Evolutionary conservation across 2,329 filamentous ascomycete genomes (phyloP).

Genomic region (Akanthomyces dipterigenus): DNA sequence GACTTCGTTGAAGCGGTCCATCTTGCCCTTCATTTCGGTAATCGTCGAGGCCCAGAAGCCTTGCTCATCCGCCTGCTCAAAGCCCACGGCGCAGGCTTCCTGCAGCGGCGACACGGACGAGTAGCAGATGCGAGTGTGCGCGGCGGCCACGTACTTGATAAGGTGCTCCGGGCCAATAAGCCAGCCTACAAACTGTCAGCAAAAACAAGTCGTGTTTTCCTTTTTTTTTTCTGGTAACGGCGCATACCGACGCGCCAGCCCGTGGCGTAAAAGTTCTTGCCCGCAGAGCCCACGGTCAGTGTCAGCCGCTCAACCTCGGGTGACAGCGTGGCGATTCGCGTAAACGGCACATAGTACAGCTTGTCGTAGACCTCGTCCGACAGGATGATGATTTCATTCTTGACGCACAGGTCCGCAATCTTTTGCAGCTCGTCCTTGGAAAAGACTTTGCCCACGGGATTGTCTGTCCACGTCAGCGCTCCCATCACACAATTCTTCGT

Average conservation of each 20-base stretch:
- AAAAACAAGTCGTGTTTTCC: too few species aligned
- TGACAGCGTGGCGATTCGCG: slow-evolving; percentile 81
- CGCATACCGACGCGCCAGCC: slow-evolving; percentile 76
- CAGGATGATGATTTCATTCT: slow-evolving; percentile 89
- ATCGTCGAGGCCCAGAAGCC: slow-evolving; percentile 85
- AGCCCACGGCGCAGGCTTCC: slow-evolving; percentile 88
- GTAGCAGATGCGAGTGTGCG: slow-evolving; percentile 95
- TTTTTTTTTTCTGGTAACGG: neutral
- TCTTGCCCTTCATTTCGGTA: slow-evolving; percentile 81
- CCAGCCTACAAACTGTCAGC: slow-evolving; percentile 51
- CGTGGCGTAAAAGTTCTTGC: slow-evolving; percentile 97
- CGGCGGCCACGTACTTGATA: slow-evolving; percentile 85
- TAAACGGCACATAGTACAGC: slow-evolving; percentile 92
- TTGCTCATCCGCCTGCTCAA: slow-evolving; percentile 77
- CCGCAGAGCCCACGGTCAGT: slow-evolving; percentile 88
- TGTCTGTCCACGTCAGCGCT: slow-evolving; percentile 47
- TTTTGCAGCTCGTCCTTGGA: slow-evolving; percentile 73
- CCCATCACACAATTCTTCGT: neutral
- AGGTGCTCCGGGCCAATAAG: slow-evolving; percentile 83
- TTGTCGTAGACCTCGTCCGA: slow-evolving; percentile 93
- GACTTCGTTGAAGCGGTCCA: slow-evolving; percentile 77
- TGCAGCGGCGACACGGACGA: slow-evolving; percentile 88
- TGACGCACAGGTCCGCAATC: slow-evolving; percentile 83
- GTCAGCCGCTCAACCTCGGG: slow-evolving; percentile 85
- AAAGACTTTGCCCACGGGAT: slow-evolving; percentile 95